Conservation (phyloP, 768 basidiomycete species). For the Macrolepiota albuminosa region DNA sequence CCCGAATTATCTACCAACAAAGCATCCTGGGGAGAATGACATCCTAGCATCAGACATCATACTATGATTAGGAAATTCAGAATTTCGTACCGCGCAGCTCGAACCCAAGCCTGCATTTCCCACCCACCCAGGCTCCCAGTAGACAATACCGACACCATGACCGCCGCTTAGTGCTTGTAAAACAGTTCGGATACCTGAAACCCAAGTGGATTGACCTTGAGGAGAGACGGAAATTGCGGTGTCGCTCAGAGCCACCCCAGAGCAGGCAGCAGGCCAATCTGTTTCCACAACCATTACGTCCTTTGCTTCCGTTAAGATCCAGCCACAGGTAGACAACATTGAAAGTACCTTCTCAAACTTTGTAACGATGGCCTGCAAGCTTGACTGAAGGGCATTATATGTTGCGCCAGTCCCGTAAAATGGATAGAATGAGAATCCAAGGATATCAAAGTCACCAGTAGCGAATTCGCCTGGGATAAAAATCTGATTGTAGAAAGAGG, state of each 20-base stretch:
- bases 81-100: constrained; percentile 30
- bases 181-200: constrained; percentile 43
- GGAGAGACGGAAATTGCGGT: constrained; percentile 41
- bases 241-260: constrained; percentile 40
- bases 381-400: constrained; percentile 40
- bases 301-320: constrained; percentile 16
- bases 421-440: constrained; percentile 65
- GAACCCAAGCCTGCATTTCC: constrained; percentile 47
- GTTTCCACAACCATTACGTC: constrained; percentile 60
- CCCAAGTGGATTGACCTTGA: constrained; percentile 51
- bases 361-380: constrained; percentile 45
- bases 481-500: constrained; percentile 46
- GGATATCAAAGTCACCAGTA: constrained; percentile 46
- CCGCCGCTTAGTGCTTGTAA: constrained; percentile 43
- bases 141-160: constrained; percentile 45
- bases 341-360: constrained; percentile 43
- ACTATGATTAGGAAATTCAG: background rate
- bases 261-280: constrained; percentile 54
- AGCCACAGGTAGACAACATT: background rate
- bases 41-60: background rate
- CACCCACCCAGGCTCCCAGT: constrained; percentile 68
- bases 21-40: constrained; percentile 31
- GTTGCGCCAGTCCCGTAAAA: constrained; percentile 61
- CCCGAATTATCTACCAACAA: constrained; percentile 46
- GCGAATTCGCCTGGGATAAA: constrained; percentile 50